Base-by-base conservation (phyloP, 441 rosid species). In the Erodium chrysanthum region DNA sequence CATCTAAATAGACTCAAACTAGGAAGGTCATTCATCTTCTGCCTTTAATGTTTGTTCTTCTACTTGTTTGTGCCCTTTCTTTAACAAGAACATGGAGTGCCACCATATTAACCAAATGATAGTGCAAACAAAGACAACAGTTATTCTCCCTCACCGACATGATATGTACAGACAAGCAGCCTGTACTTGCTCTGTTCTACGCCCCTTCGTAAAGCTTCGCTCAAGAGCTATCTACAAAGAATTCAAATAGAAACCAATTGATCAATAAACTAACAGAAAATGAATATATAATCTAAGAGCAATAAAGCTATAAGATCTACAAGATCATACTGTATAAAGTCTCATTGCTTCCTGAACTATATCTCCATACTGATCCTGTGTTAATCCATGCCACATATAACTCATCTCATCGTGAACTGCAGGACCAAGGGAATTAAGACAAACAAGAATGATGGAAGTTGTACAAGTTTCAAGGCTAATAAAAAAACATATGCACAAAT, bases 151-250 rank as follows among this genome's bases (percentile, higher is more conserved):
- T 80, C 75, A 93, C 98, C 96, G 84, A 71, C 96, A 94, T 20
- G 96, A 91, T 85, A 88, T 85, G 80, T 94, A 94, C 58, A 94
- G 89, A 74, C 97, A 94, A 66, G 93, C 82, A 74, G 92, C 85
- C 65, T 86, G 87, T 18, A 94, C 97, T 71, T 84, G 92, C 60
- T 94, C 97, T 33, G 88, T 78, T 76, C 89, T 89, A 40, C 96
- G 96, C 50, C 96, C 97, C 77, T 78, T 83, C 0, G 97, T 94
- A 74, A 91, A 91, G 79, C 81, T 85, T 64, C 82, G 80, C 18
- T 85, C 90, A 73, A 85, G 86, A 58, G 96, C 96, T 73, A 88
- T 72, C 97, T 89, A 25, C 33, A 12, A 59, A 56, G 29, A 56
- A 56, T n/a, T 56, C 62, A 56, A 9, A 7, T 59, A 59, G 64